Conservation (phyloP, 176 grass and related monocot species). For the Carex myosuroides region DNA sequence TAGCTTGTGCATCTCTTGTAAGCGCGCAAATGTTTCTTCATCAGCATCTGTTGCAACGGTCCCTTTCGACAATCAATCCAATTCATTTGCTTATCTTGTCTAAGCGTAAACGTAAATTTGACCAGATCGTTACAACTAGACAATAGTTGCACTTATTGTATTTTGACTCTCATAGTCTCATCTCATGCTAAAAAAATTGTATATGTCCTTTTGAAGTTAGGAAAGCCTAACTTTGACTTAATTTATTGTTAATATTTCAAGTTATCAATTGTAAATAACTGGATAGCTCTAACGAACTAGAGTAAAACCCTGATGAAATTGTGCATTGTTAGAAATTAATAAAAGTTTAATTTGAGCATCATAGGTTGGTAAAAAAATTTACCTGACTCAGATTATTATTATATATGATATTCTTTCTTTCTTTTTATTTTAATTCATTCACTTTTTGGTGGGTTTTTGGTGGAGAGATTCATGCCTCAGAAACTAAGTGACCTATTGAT, state of each 20-base stretch:
- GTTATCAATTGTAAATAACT: neutral
- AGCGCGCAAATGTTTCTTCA: neutral
- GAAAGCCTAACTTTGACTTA: neutral
- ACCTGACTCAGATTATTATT: neutral
- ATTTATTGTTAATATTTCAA: neutral
- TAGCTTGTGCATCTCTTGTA: neutral
- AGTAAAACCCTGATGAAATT: neutral
- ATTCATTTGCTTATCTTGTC: neutral
- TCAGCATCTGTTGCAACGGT: conserved; percentile 7
- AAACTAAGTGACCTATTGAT: too few relatives aligned
- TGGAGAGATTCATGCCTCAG: too few relatives aligned
- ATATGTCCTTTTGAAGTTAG: neutral
- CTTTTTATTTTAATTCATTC: too few relatives aligned
- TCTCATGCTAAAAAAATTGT: neutral
- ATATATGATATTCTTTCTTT: neutral
- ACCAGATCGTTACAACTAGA: neutral
- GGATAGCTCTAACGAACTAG: neutral
- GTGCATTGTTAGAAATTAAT: neutral
- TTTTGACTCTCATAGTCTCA: too few relatives aligned
- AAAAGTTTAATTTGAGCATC: neutral
- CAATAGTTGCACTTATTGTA: neutral
- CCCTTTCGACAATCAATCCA: neutral
- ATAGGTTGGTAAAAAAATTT: neutral
- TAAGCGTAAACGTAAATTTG: neutral
- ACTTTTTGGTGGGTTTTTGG: too few relatives aligned